These are phyloP conservation scores for Pouteria campechiana DNA, from an alignment of 179 eudicot species.

Conservation along the genomic window DNA sequence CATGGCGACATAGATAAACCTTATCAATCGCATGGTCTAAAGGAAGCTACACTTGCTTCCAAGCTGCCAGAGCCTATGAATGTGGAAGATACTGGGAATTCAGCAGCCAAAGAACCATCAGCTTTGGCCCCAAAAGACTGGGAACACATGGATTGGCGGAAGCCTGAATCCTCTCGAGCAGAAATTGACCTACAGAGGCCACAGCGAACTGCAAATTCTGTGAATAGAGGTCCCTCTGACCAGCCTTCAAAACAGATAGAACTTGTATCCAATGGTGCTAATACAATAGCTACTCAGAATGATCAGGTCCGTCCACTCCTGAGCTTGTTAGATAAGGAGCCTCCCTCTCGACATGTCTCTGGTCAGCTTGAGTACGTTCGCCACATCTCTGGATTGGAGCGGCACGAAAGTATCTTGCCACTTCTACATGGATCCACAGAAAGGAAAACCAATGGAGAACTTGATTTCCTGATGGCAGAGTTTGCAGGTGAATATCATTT, in stretches of 20 bases:
- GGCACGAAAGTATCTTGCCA: constrained; percentile 38
- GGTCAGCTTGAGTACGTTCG: constrained; percentile 57
- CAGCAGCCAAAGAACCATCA: constrained; percentile 27
- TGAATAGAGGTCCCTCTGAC: constrained; percentile 48
- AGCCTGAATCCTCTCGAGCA: constrained; percentile 34
- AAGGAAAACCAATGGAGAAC: constrained; percentile 66
- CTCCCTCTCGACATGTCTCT: constrained; percentile 44
- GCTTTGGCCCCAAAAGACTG: constrained; percentile 10
- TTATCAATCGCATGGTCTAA: constrained; percentile 34
- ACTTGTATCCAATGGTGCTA: constrained; percentile 43
- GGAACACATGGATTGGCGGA: constrained; percentile 23
- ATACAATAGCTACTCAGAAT: constrained; percentile 41
- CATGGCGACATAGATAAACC: constrained; percentile 41
- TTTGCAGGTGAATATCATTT: constrained; percentile 96
- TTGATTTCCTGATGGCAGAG: constrained; percentile 84
- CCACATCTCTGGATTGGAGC: constrained; percentile 41
- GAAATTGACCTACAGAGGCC: constrained; percentile 45
- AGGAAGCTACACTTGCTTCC: constrained; percentile 47
- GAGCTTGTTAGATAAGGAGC: constrained; percentile 53
- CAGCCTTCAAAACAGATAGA: constrained; percentile 39
- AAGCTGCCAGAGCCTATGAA: constrained; percentile 31
- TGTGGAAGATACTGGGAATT: constrained; percentile 38
- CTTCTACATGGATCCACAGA: constrained; percentile 55
- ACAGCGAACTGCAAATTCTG: constrained; percentile 36
- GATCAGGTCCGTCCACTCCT: constrained; percentile 81